Base-by-base conservation (phyloP, 148 eudicot species). In the Rhododendron vialii region DNA sequence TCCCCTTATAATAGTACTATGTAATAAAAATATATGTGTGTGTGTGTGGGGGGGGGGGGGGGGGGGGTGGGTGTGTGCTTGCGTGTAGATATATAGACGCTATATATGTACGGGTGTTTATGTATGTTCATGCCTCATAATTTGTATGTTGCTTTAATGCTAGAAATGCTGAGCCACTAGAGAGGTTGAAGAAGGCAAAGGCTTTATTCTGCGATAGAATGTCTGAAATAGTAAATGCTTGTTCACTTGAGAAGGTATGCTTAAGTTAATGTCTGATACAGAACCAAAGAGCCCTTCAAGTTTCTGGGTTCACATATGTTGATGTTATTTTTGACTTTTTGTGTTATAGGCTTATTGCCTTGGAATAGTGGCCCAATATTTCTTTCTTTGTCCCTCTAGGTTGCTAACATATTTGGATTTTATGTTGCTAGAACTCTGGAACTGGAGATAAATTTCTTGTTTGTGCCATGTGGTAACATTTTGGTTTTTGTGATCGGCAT, bases 101-200 rank as follows among this genome's bases (percentile, higher is more conserved):
- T 53, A 57, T 10, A 51, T 13, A 3, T 18, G 63, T 57, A 18
- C 10, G 63, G 63, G 55, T 12, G 17, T 78, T 57, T 55, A 15
- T 81, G 71, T 82, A 28, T 84, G 5, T 33, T 13, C 45, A 57
- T 84, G 74, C 33, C 17, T 55, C 35, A 45, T 82, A 0, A 17
- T 43, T 74, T 53, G 50, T 55, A 3, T 26, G 18, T 82, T 55
- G 22, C 73, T 24, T 85, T 36, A 59, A 26, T 86, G 79, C 86
- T 88, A 96, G 99, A 93, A 92, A 95, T 88, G 98, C 99, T 87
- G 89, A 94, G 93, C 99, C 99, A 22, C 78, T 93, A 84, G 96
- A 89, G 87, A 92, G 93, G 87, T 85, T 97, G 89, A 93, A 97
- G 92, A 93, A 92, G 90, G 95, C 95, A 6, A 89, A 90, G 76